These are phyloP conservation scores for Xerocomus spinulosus DNA, from an alignment of 768 basidiomycete species.

Conservation along the genomic window DNA sequence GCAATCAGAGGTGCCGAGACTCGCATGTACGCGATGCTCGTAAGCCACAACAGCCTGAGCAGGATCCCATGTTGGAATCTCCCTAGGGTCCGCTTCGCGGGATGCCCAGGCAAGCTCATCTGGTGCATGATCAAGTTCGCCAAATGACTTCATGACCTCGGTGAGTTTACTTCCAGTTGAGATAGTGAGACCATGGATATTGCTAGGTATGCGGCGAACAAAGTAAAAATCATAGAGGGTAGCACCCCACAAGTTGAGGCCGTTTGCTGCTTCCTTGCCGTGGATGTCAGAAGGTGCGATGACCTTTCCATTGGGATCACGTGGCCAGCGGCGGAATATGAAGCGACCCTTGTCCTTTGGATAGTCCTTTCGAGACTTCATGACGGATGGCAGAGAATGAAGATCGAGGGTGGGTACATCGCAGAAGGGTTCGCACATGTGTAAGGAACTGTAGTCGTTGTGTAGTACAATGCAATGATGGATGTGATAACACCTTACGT, in stretches of 20 bases:
- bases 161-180: constrained; percentile 22
- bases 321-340: constrained; percentile 25
- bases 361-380: not conserved
- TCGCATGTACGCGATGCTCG: constrained; percentile 7
- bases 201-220: constrained; percentile 7
- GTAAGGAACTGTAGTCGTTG: not conserved
- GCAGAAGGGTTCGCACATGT: not conserved
- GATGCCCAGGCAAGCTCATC: constrained; percentile 20
- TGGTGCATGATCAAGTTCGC: constrained; percentile 17
- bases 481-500: not conserved
- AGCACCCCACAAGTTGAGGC: constrained; percentile 22
- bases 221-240: constrained; percentile 30
- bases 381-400: constrained; percentile 1
- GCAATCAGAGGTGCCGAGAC: not conserved
- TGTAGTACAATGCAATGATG: not conserved
- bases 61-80: constrained; percentile 16
- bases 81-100: constrained; percentile 16
- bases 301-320: constrained; percentile 21
- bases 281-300: constrained; percentile 6
- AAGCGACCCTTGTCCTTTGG: constrained; percentile 10
- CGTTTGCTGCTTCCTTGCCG: constrained; percentile 22
- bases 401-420: constrained; percentile 1
- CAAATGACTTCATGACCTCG: constrained; percentile 11
- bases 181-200: not conserved
- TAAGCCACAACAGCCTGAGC: constrained; percentile 9